phyloP scores from a whole-genome alignment of 768 basidiomycete genomes.

The Suillus lakei region DNA sequence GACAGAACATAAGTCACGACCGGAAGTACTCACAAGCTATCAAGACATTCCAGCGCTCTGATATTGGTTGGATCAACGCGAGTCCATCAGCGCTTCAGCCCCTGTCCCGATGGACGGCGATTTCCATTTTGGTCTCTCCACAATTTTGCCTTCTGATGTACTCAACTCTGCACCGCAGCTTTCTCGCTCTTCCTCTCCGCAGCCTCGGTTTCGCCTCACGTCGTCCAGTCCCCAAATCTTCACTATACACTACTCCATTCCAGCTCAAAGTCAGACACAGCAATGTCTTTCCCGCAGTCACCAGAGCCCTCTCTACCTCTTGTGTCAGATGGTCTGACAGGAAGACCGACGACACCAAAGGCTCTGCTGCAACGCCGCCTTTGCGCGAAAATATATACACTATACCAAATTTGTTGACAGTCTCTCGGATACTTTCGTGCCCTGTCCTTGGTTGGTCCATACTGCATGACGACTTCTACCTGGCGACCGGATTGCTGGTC shows the following conservation, averaged over 20 bases:
- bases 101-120: background rate
- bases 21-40: too few relatives aligned
- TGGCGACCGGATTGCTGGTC: conserved; percentile 83
- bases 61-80: too few relatives aligned
- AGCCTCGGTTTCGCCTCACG: background rate
- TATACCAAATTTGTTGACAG: conserved; percentile 86
- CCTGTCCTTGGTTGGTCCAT: conserved; percentile 93
- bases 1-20: too few relatives aligned
- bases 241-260: background rate
- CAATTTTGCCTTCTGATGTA: conserved; percentile 5
- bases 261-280: background rate
- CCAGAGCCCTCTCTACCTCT: background rate
- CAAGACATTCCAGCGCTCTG: too few relatives aligned
- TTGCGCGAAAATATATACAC: conserved; percentile 91
- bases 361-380: conserved; percentile 32
- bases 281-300: background rate
- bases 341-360: conserved; percentile 9
- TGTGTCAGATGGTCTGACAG: conserved; percentile 11
- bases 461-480: conserved; percentile 74
- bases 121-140: background rate
- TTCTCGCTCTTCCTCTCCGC: background rate
- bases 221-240: too few relatives aligned
- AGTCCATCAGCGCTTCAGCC: too few relatives aligned
- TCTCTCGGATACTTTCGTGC: conserved; percentile 86
- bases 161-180: background rate